These are phyloP conservation scores for Trichoderma reesei DNA, from an alignment of 495 filamentous ascomycete species.

Conservation along the genomic window DNA sequence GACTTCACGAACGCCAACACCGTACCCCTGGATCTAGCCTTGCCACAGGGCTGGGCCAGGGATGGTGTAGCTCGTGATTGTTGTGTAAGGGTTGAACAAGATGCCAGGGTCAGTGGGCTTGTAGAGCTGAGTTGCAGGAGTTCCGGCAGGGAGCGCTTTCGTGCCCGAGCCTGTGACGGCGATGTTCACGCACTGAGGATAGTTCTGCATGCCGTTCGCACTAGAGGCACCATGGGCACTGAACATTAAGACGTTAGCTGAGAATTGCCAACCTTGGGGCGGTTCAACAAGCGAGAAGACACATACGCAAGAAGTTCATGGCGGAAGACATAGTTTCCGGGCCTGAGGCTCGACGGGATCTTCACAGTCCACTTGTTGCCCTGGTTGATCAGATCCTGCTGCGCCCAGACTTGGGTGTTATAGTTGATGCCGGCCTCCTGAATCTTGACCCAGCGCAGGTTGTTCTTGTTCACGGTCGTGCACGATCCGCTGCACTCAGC, in stretches of 20 bases:
- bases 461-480: slow-evolving; percentile 22
- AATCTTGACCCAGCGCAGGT: slow-evolving; percentile 33
- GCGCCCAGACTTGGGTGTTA: slow-evolving; percentile 20
- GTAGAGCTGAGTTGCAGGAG: slow-evolving; percentile 10
- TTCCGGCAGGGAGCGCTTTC: slow-evolving; percentile 27
- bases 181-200: slow-evolving; percentile 59
- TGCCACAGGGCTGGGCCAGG: slow-evolving; percentile 26
- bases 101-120: slow-evolving; percentile 27
- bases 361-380: slow-evolving; percentile 52
- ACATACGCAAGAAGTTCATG: slow-evolving; percentile 54
- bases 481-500: slow-evolving; percentile 26
- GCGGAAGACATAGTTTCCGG: slow-evolving; percentile 58
- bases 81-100: slow-evolving; percentile 31
- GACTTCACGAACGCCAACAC: too few species aligned
- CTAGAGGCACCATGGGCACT: slow-evolving; percentile 41
- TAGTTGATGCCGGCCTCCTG: slow-evolving; percentile 24
- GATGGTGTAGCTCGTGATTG: slow-evolving; percentile 40
- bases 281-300: background rate
- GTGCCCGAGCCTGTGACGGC: slow-evolving; percentile 51
- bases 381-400: slow-evolving; percentile 29
- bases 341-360: slow-evolving; percentile 45
- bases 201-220: slow-evolving; percentile 53
- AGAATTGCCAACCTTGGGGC: background rate
- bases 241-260: background rate
- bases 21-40: background rate